phyloP scores from a whole-genome alignment of 1,284 basidiomycete genomes.

The Hortiboletus rubellus region DNA sequence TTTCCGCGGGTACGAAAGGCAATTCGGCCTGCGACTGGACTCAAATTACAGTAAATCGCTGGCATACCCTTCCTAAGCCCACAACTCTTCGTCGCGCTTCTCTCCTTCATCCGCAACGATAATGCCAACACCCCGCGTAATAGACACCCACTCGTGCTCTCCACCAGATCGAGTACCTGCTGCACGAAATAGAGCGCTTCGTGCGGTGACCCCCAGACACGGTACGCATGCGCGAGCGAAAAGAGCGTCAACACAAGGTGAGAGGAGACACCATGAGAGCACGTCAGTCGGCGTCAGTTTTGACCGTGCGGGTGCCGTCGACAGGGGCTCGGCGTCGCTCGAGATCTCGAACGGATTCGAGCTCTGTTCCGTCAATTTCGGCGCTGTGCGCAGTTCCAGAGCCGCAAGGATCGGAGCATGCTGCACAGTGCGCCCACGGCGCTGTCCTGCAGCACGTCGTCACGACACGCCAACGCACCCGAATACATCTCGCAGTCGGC shows the following conservation, averaged over 20 bases:
- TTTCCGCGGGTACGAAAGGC: too few relatives aligned
- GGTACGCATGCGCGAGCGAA: slow-evolving; percentile 61
- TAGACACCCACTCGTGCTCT: slow-evolving; percentile 62
- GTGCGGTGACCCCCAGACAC: slow-evolving; percentile 71
- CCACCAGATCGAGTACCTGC: slow-evolving; percentile 70
- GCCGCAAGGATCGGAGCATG: slow-evolving; percentile 69
- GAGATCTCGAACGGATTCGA: slow-evolving; percentile 18
- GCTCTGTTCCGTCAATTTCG: slow-evolving; percentile 35
- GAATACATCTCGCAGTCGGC: too few relatives aligned
- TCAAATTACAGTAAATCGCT: too few relatives aligned
- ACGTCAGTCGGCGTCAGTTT: slow-evolving; percentile 43
- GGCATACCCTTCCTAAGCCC: too few relatives aligned
- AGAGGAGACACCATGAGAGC: slow-evolving; percentile 74
- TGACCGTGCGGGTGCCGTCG: slow-evolving; percentile 17
- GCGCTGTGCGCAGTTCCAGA: slow-evolving; percentile 69
- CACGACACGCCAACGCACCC: background rate
- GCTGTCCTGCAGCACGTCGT: slow-evolving; percentile 55
- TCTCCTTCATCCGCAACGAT: too few relatives aligned
- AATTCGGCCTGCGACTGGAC: too few relatives aligned
- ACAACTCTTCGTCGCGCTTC: too few relatives aligned
- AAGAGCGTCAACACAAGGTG: slow-evolving; percentile 68
- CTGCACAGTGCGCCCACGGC: slow-evolving; percentile 58
- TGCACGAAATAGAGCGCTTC: slow-evolving; percentile 82
- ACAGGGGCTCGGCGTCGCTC: slow-evolving; percentile 18
- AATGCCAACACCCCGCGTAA: slow-evolving; percentile 47